Conservation (phyloP, 345 rosid species). For the Pugionium dolabratum region DNA sequence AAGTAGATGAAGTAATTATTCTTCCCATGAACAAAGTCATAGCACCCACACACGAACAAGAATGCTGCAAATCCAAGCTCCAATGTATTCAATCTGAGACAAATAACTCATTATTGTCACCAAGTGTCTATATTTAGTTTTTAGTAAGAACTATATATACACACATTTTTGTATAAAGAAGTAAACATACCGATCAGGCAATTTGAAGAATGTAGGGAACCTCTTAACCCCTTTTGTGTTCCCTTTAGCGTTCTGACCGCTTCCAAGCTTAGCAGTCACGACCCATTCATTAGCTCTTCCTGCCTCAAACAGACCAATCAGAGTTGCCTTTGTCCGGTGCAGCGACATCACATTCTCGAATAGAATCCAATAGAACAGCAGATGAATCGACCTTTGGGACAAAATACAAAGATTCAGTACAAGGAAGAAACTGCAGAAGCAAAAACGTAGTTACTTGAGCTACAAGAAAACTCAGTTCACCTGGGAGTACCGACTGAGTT, state of each 20-base stretch:
- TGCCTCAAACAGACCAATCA: conserved; percentile 86
- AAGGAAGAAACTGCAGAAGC: neutral
- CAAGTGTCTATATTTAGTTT: neutral
- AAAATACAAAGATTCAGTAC: neutral
- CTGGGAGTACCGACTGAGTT: conserved; percentile 99
- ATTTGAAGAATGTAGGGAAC: conserved; percentile 60
- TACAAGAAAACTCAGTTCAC: conserved; percentile 35
- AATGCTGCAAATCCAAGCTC: conserved; percentile 89
- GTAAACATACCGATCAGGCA: conserved; percentile 63
- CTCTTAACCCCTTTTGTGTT: conserved; percentile 51
- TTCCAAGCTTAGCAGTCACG: conserved; percentile 93
- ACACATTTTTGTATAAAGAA: neutral
- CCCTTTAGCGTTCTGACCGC: conserved; percentile 63
- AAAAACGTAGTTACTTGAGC: neutral
- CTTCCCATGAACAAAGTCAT: conserved; percentile 86
- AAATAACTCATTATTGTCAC: neutral
- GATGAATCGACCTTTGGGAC: conserved; percentile 74
- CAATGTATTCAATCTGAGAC: conserved; percentile 63
- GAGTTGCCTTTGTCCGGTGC: conserved; percentile 93
- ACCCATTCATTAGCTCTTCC: conserved; percentile 99
- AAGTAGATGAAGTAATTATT: conserved; percentile 87
- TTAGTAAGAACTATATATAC: neutral
- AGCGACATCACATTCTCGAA: conserved; percentile 98
- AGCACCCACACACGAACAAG: conserved; percentile 90
- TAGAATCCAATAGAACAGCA: conserved; percentile 95